These are phyloP conservation scores for Komagataella ulmi DNA, from an alignment of 805 yeast genomes.

Conservation along the genomic window DNA sequence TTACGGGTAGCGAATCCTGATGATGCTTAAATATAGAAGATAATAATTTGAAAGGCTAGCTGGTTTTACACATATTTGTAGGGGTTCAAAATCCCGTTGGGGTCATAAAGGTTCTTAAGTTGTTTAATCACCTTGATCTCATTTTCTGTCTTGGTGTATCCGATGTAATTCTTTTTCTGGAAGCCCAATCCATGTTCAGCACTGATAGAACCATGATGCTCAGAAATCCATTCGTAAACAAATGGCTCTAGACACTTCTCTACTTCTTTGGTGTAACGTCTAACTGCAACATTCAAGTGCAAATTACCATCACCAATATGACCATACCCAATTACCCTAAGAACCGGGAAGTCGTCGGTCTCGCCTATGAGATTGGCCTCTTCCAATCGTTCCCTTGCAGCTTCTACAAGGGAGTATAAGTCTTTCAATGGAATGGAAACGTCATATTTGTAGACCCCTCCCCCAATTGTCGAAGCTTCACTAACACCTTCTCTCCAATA, in stretches of 20 bases:
- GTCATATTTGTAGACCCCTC: slow-evolving; percentile 96
- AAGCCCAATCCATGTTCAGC: slow-evolving; percentile 98
- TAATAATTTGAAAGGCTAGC: not conserved
- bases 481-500: slow-evolving; percentile 91
- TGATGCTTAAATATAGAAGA: slow-evolving; percentile 17
- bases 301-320: slow-evolving; percentile 96
- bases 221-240: slow-evolving; percentile 80
- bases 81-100: slow-evolving; percentile 86
- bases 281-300: slow-evolving; percentile 85
- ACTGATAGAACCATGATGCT: slow-evolving; percentile 72
- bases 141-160: slow-evolving; percentile 64
- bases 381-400: slow-evolving; percentile 46
- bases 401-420: slow-evolving; percentile 73
- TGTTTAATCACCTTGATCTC: slow-evolving; percentile 69
- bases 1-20: slow-evolving; percentile 87
- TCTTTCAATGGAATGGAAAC: slow-evolving; percentile 81
- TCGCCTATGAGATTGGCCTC: slow-evolving; percentile 49
- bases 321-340: slow-evolving; percentile 92
- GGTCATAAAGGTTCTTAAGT: slow-evolving; percentile 75
- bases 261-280: slow-evolving; percentile 67
- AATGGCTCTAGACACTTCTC: slow-evolving; percentile 84
- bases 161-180: slow-evolving; percentile 85
- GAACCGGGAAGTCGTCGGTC: slow-evolving; percentile 62
- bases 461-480: slow-evolving; percentile 72
- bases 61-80: slow-evolving; percentile 64